A percentile compares a stretch with the other conserved stretches of the same genome.
Evolutionary conservation across 495 filamentous ascomycete species (phyloP).

Genomic region (Lasiosphaeria hispida): DNA sequence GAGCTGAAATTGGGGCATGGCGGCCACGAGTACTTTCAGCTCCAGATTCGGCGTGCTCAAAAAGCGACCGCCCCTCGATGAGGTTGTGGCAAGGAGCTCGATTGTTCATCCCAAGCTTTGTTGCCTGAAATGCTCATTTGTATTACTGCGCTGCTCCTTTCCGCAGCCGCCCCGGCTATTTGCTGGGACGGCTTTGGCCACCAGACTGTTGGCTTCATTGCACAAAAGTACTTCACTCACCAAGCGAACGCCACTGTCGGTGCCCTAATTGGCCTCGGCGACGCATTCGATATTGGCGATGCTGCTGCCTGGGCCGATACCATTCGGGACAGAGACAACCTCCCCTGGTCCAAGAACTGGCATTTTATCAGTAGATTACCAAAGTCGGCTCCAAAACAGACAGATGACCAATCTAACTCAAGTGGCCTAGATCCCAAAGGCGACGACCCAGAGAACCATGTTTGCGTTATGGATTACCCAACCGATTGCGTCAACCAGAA

Average conservation of each 20-base stretch:
- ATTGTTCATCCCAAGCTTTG: too few species aligned
- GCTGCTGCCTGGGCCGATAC: constrained; percentile 23
- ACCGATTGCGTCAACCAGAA: constrained; percentile 13
- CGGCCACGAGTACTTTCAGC: too few species aligned
- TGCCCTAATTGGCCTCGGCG: constrained; percentile 6
- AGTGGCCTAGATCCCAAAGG: constrained; percentile 17
- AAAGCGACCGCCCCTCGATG: too few species aligned
- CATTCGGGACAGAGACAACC: constrained; percentile 12
- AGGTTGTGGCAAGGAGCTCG: too few species aligned
- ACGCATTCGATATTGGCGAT: constrained; percentile 19
- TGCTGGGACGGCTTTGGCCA: constrained; percentile 21
- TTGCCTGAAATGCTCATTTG: neutral
- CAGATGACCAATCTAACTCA: too few species aligned
- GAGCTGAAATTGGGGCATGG: too few species aligned
- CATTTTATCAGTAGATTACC: constrained; percentile 18
- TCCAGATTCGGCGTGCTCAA: too few species aligned
- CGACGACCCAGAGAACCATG: constrained; percentile 15
- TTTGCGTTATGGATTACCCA: constrained; percentile 14
- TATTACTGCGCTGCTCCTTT: constrained; percentile 7
- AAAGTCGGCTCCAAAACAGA: neutral
- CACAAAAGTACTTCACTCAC: constrained; percentile 17
- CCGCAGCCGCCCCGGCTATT: neutral
- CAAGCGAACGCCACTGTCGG: constrained; percentile 10
- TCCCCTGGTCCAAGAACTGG: constrained; percentile 21
- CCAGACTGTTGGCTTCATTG: constrained; percentile 20